Conservation (phyloP, 2,329 filamentous ascomycete species). For the Dactylellina haptotyla region DNA sequence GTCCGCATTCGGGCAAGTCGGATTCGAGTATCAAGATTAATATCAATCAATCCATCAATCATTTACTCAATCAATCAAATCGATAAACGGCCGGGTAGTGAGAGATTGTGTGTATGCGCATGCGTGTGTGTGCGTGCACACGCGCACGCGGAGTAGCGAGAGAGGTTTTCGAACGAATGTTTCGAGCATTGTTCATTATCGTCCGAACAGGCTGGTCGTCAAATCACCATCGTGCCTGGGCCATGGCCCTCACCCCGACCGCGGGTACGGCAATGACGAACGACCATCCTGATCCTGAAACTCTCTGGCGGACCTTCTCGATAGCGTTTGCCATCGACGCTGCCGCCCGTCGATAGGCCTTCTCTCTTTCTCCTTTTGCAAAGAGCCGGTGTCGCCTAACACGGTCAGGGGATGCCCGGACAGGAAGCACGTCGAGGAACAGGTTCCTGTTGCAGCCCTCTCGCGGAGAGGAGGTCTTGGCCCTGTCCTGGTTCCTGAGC, state of each 20-base stretch:
- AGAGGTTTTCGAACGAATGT: background rate
- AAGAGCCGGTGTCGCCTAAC: conserved; percentile 32
- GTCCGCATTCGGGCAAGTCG: conserved; percentile 32
- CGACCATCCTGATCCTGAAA: conserved; percentile 4
- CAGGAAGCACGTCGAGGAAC: conserved; percentile 22
- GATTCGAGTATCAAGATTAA: background rate
- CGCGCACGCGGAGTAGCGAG: background rate
- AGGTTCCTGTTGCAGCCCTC: too few relatives aligned
- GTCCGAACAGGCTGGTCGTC: too few relatives aligned
- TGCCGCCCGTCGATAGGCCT: background rate
- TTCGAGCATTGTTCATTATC: too few relatives aligned
- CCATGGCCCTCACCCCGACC: background rate
- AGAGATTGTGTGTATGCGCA: too few relatives aligned
- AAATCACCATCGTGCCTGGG: too few relatives aligned
- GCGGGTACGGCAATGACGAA: conserved; percentile 21
- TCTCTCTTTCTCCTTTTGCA: conserved; percentile 27
- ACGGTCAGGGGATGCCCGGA: conserved; percentile 25
- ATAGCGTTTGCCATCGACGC: conserved; percentile 22
- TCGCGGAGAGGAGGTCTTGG: too few relatives aligned
- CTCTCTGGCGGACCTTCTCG: conserved; percentile 19
- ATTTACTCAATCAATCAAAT: conserved; percentile 25
- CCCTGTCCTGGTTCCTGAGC: conserved; percentile 43
- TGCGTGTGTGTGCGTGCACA: too few relatives aligned
- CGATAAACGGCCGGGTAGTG: conserved; percentile 2
- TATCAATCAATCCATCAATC: conserved; percentile 29